Conservation (phyloP, 345 rosid species). For the Corymbia maculata region DNA sequence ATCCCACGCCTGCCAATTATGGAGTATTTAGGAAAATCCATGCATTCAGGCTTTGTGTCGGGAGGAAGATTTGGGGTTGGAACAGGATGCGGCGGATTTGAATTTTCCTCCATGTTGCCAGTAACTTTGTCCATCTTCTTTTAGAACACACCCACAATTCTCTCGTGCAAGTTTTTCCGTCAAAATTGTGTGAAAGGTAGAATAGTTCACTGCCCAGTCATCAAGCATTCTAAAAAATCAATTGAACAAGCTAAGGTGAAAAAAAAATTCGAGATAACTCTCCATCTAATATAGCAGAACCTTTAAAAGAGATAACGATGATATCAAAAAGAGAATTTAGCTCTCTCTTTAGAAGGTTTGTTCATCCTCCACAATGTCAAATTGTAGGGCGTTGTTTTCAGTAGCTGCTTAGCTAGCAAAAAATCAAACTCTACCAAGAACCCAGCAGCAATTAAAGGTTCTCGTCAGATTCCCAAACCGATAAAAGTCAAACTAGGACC, state of each 20-base stretch:
- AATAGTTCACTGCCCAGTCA: not conserved
- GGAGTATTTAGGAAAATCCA: conserved; percentile 26
- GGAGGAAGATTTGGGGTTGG: conserved; percentile 12
- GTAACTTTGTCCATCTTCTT: conserved; percentile 31
- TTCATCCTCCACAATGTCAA: not conserved
- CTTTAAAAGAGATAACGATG: not conserved
- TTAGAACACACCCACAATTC: not conserved
- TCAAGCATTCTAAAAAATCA: not conserved
- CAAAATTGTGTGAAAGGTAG: not conserved
- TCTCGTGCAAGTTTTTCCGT: not conserved
- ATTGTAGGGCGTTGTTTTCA: not conserved
- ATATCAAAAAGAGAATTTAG: not conserved
- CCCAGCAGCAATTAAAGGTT: not conserved
- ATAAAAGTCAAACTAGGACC: not conserved
- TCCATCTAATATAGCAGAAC: not conserved
- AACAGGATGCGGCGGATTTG: conserved; percentile 15
- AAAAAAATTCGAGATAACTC: not conserved
- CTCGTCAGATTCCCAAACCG: not conserved
- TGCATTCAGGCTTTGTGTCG: conserved; percentile 14
- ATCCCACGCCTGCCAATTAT: conserved; percentile 35
- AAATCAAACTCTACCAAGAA: not conserved
- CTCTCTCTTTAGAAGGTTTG: not conserved
- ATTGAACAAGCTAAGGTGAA: not conserved
- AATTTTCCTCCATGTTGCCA: not conserved
- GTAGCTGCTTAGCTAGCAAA: not conserved